These are phyloP conservation scores for Rubroshorea leprosula DNA, from an alignment of 345 rosid species.

Conservation along the genomic window DNA sequence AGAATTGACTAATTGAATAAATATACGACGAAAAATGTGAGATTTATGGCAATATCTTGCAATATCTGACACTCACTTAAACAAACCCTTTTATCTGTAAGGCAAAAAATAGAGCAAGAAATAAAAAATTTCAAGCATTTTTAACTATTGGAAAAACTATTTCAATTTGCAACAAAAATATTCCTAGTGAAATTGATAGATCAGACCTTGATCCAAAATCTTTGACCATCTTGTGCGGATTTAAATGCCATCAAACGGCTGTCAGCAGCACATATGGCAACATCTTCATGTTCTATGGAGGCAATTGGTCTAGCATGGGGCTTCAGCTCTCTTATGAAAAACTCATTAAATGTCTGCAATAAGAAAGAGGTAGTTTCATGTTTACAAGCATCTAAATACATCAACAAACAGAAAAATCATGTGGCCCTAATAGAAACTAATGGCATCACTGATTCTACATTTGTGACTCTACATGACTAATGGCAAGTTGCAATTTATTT, in stretches of 20 bases:
- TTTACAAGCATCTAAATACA: constrained; percentile 4
- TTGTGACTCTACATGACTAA: too few species aligned
- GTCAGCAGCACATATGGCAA: constrained; percentile 81
- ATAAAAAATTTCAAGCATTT: neutral
- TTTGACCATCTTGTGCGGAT: constrained; percentile 50
- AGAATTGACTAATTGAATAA: too few species aligned
- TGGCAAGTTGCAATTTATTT: too few species aligned
- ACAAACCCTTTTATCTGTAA: neutral
- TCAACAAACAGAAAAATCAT: neutral
- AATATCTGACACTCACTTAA: neutral
- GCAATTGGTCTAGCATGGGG: constrained; percentile 79
- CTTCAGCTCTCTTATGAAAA: constrained; percentile 80
- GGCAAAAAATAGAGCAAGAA: neutral
- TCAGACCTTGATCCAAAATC: constrained; percentile 91
- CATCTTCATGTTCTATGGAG: constrained; percentile 37
- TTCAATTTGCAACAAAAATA: too few species aligned
- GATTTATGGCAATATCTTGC: too few species aligned
- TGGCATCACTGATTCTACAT: neutral
- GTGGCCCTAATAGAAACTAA: neutral
- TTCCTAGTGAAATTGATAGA: constrained; percentile 6
- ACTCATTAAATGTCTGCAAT: constrained; percentile 85
- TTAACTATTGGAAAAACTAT: neutral
- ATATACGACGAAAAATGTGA: too few species aligned
- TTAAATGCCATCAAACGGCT: constrained; percentile 83
- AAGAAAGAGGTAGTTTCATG: neutral